A percentile compares a stretch with the other conserved stretches of the same genome.
These are phyloP conservation scores for Draba incana DNA, from an alignment of 345 rosid species.

Conservation along the genomic window DNA sequence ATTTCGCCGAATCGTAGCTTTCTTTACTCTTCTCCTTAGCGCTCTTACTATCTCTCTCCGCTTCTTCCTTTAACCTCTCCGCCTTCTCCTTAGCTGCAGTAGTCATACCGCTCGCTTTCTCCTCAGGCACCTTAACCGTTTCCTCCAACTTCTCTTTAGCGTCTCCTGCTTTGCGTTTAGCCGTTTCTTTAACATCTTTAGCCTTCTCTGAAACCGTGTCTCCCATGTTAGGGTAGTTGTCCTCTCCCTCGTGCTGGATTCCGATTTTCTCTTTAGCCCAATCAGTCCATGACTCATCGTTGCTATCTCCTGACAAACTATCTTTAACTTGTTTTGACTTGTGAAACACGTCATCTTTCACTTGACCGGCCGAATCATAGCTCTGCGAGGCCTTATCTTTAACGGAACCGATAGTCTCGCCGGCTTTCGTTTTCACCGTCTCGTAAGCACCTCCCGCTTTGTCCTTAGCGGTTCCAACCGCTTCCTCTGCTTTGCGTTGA, in stretches of 20 bases:
- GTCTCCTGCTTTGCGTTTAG: constrained; percentile 36
- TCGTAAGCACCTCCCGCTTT: constrained; percentile 35
- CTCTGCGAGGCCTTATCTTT: constrained; percentile 33
- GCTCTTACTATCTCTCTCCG: constrained; percentile 27
- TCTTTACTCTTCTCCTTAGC: constrained; percentile 39
- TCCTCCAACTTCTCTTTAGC: constrained; percentile 39
- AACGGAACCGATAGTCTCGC: constrained; percentile 16
- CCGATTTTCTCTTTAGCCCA: constrained; percentile 36
- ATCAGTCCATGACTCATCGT: constrained; percentile 31
- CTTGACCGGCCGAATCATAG: constrained; percentile 38
- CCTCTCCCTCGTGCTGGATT: constrained; percentile 22
- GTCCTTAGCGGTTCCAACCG: constrained; percentile 33
- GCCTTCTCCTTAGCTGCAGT: constrained; percentile 44
- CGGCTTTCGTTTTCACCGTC: constrained; percentile 35
- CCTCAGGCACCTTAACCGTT: constrained; percentile 32
- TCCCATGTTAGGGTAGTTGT: constrained; percentile 26
- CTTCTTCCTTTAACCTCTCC: constrained; percentile 30
- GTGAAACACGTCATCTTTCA: constrained; percentile 37
- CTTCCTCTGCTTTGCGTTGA: constrained; percentile 37
- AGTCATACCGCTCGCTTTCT: constrained; percentile 38
- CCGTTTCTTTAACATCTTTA: constrained; percentile 30
- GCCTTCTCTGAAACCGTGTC: constrained; percentile 39
- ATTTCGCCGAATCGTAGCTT: constrained; percentile 33
- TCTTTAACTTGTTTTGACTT: constrained; percentile 44
- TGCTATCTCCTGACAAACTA: constrained; percentile 9